A percentile compares a stretch with the other conserved stretches of the same genome.
Evolutionary conservation across 768 basidiomycete genomes (phyloP).

Genomic region (Russula ochroleuca): DNA sequence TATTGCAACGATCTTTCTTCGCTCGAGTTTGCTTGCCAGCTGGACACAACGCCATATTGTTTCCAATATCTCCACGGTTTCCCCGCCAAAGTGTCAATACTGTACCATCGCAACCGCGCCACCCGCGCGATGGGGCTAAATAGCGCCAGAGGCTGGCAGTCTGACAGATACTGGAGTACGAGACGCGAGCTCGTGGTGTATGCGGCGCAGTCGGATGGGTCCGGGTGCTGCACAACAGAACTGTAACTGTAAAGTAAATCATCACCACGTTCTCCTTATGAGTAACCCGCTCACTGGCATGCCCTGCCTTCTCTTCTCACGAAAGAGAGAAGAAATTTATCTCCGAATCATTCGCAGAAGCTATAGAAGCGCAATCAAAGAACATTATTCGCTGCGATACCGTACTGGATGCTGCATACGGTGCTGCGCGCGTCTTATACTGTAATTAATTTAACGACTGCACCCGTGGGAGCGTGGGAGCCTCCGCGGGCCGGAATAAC

Average conservation of each 20-base stretch:
- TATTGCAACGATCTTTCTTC: not conserved
- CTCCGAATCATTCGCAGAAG: not conserved
- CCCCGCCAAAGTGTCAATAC: not conserved
- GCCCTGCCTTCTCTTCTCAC: not conserved
- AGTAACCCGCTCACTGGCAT: not conserved
- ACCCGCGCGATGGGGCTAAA: not conserved
- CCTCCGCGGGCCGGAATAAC: not conserved
- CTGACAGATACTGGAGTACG: not conserved
- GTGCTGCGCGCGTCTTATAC: not conserved
- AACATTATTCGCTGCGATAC: not conserved
- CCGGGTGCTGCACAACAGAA: not conserved
- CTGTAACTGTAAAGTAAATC: not conserved
- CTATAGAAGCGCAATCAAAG: not conserved
- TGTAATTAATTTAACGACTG: not conserved
- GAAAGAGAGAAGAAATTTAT: not conserved
- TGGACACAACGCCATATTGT: not conserved
- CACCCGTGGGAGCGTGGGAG: not conserved
- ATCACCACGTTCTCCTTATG: not conserved
- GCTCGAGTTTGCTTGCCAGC: not conserved
- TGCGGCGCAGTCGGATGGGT: not conserved
- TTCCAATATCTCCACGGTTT: constrained; percentile 3
- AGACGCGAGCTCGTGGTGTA: not conserved
- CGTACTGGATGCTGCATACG: not conserved
- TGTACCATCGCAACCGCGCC: not conserved
- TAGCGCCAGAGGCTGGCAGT: not conserved